Evolutionary conservation across 352 stramenopile species (phyloP).

Genomic region (Phytophthora cryptogea): DNA sequence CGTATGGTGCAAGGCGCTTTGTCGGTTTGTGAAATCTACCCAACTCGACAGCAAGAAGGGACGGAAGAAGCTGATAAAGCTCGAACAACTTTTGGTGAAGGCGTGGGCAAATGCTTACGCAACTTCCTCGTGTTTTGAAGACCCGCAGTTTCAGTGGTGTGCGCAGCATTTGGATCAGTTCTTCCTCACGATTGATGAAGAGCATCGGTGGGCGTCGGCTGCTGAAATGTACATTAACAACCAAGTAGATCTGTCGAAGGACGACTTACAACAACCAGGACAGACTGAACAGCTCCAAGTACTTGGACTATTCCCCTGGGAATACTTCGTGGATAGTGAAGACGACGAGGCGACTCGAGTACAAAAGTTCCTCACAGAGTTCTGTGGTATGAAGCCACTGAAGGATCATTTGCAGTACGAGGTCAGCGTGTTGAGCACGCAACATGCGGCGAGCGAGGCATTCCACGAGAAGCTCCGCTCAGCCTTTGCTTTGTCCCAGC

Average conservation of each 20-base stretch:
- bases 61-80: constrained; percentile 37
- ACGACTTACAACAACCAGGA: constrained; percentile 30
- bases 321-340: constrained; percentile 42
- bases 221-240: constrained; percentile 70
- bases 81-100: constrained; percentile 30
- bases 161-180: constrained; percentile 38
- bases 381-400: constrained; percentile 61
- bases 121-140: constrained; percentile 1
- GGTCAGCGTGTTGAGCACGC: constrained; percentile 49
- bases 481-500: constrained; percentile 52
- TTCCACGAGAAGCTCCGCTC: constrained; percentile 35
- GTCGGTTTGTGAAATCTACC: constrained; percentile 3
- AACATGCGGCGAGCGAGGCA: constrained; percentile 27
- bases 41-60: constrained; percentile 23
- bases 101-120: constrained; percentile 33
- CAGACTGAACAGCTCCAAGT: constrained; percentile 33
- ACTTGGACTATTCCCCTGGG: constrained; percentile 60
- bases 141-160: constrained; percentile 25
- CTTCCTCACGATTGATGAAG: constrained; percentile 35
- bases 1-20: constrained; percentile 43
- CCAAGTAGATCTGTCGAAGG: constrained; percentile 46
- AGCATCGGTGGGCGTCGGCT: constrained; percentile 21
- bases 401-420: constrained; percentile 51
- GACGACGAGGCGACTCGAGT: constrained; percentile 18
- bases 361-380: constrained; percentile 43